These are phyloP conservation scores for Populus ilicifolia DNA, from an alignment of 345 rosid species.

Conservation along the genomic window DNA sequence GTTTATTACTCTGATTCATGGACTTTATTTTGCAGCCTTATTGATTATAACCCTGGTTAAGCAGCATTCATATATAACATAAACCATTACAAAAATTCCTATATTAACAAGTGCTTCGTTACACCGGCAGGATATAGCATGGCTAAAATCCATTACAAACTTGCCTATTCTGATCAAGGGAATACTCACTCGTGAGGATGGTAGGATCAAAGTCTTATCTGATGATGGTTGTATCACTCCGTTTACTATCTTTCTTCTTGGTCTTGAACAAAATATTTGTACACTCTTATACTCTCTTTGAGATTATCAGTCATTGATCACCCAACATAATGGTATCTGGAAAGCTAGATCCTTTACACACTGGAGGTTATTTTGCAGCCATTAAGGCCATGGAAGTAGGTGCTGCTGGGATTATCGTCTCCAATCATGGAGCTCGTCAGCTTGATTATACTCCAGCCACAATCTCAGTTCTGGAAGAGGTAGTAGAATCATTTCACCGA, in stretches of 20 bases:
- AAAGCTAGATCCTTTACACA: background rate
- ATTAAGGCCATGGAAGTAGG: conserved; percentile 65
- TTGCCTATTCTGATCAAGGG: conserved; percentile 80
- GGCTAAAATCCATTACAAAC: conserved; percentile 72
- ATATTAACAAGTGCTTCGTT: background rate
- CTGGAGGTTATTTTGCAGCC: conserved; percentile 36
- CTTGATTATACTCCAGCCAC: conserved; percentile 70
- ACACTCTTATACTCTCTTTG: too few species aligned
- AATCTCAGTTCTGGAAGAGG: conserved; percentile 69
- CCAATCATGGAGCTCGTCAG: conserved; percentile 83
- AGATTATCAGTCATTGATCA: too few species aligned
- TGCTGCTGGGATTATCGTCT: conserved; percentile 65
- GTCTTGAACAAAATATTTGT: background rate
- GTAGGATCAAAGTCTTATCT: conserved; percentile 35
- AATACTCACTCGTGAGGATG: conserved; percentile 75
- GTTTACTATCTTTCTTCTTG: background rate
- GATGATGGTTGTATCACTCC: conserved; percentile 1
- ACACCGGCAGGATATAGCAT: conserved; percentile 61
- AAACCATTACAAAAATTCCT: too few species aligned
- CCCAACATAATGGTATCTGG: background rate
- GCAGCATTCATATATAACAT: too few species aligned
- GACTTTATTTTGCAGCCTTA: too few species aligned
- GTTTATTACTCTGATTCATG: too few species aligned
- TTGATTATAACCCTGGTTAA: too few species aligned
- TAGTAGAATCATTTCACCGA: conserved; percentile 24